Base-by-base conservation (phyloP, 2,329 filamentous ascomycete genomes). In the Epichloe gansuensis region DNA sequence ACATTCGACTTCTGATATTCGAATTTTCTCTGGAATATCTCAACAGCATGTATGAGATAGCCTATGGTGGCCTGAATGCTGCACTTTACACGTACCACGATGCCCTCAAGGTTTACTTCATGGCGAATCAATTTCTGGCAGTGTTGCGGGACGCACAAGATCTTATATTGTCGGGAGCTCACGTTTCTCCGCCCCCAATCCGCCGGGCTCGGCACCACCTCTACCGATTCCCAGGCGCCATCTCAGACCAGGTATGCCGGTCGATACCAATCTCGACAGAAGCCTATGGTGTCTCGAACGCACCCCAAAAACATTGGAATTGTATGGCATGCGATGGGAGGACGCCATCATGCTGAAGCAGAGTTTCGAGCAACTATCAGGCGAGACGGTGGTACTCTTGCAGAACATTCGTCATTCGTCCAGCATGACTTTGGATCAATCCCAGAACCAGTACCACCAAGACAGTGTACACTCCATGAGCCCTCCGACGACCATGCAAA, bases 41-140 rank as follows among this genome's bases (percentile, higher is more conserved):
- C 48, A 78, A 86, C 54, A 80, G 82, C 55, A 81, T 95, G 57
- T 78, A 86, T 60, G 78, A 81, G 5, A 77, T 89, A 46, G 76
- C 86, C 25, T 76, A 77, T 53, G 75, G 79, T 58, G 66, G 77
- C 4, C 69, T 73, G 35, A 77, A 82, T 55, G 75, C 78, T 15
- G 79, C 84, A 4, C 85, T 91, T 50, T 81, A 93, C 61, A 91
- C 88, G 1, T 95, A 91, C 60, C 85, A 94, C 62, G 91, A 96
- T 63, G 87, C 90, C 1, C 77, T 95, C 62, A 82, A 91, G 50
- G 83, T 88, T 1, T 93, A 88, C 62, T 95, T 85, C 60, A 81
- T 85, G 70, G 81, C 77, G 13, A 80, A 74, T 55, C 82, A 85
- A 59, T 77, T 85, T 54, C 67, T 82, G 15, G 78, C 80, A 1